Percentiles rank a stretch among this genome's conserved stretches.
Conservation (phyloP, 2,329 filamentous ascomycete species). For the Hirsutella minnesotensis region DNA sequence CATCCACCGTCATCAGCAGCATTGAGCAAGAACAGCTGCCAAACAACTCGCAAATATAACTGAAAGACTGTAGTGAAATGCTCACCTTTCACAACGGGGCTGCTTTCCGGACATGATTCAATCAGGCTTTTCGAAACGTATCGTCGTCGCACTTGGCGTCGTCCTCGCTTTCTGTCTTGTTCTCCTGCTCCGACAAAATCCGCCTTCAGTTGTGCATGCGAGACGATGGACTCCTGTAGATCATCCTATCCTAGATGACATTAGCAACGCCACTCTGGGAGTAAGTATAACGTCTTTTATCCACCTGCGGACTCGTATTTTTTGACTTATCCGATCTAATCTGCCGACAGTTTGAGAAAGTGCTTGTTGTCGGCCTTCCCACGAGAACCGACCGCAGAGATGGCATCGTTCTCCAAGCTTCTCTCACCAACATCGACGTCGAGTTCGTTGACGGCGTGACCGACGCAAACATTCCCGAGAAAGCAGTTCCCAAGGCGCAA, state of each 20-base stretch:
- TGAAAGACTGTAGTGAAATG: too few relatives aligned
- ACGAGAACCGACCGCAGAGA: slow-evolving; percentile 38
- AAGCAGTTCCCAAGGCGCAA: slow-evolving; percentile 19
- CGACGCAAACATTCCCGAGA: slow-evolving; percentile 23
- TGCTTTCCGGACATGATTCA: neutral
- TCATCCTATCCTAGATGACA: neutral
- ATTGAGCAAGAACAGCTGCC: too few relatives aligned
- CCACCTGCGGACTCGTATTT: neutral
- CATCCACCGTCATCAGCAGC: too few relatives aligned
- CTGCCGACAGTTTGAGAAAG: slow-evolving; percentile 33
- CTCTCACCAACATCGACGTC: slow-evolving; percentile 30
- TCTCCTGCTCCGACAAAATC: neutral
- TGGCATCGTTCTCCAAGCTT: slow-evolving; percentile 33
- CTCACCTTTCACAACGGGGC: too few relatives aligned
- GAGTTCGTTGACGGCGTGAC: slow-evolving; percentile 34
- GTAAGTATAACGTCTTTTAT: neutral
- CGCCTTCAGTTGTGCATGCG: neutral
- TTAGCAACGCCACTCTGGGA: neutral
- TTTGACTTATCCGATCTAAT: neutral
- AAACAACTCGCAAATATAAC: too few relatives aligned
- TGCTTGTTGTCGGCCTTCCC: slow-evolving; percentile 40
- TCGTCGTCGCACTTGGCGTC: neutral
- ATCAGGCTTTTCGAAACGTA: neutral
- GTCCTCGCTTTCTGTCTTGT: neutral
- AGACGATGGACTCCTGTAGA: neutral